Evolutionary conservation across 2,329 filamentous ascomycete species (phyloP).

Genomic region (Colletotrichum chlorophyti): DNA sequence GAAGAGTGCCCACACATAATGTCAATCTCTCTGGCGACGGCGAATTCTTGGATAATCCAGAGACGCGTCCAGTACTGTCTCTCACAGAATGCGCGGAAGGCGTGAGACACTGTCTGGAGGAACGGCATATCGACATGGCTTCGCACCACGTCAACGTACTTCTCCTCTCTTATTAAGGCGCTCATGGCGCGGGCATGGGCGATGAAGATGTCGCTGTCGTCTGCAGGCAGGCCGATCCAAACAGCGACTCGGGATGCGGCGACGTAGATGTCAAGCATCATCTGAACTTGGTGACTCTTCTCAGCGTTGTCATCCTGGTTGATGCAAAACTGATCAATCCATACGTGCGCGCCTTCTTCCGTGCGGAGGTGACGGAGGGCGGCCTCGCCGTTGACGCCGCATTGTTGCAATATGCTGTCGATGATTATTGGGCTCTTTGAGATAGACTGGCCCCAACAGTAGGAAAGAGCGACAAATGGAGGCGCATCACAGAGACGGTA

Average conservation of each 20-base stretch:
- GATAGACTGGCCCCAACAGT: not conserved
- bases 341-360: not conserved
- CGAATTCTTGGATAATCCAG: conserved; percentile 41
- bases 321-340: conserved; percentile 18
- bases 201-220: not conserved
- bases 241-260: conserved; percentile 8
- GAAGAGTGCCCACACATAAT: conserved; percentile 34
- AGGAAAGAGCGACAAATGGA: not conserved
- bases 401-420: not conserved
- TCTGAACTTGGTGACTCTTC: conserved; percentile 13
- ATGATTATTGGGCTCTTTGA: not conserved
- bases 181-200: not conserved
- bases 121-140: not conserved
- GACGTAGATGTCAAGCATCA: conserved; percentile 15
- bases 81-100: conserved; percentile 35
- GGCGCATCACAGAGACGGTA: not conserved
- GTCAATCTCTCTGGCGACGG: conserved; percentile 32
- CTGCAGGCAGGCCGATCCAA: conserved; percentile 1
- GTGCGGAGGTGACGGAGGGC: conserved; percentile 9
- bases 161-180: not conserved
- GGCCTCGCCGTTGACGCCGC: not conserved
- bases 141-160: not conserved
- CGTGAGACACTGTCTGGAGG: conserved; percentile 17
- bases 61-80: conserved; percentile 43
- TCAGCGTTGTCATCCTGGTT: conserved; percentile 10